These are phyloP conservation scores for Botrytis medusae DNA, from an alignment of 2,329 filamentous ascomycete species.

Conservation along the genomic window DNA sequence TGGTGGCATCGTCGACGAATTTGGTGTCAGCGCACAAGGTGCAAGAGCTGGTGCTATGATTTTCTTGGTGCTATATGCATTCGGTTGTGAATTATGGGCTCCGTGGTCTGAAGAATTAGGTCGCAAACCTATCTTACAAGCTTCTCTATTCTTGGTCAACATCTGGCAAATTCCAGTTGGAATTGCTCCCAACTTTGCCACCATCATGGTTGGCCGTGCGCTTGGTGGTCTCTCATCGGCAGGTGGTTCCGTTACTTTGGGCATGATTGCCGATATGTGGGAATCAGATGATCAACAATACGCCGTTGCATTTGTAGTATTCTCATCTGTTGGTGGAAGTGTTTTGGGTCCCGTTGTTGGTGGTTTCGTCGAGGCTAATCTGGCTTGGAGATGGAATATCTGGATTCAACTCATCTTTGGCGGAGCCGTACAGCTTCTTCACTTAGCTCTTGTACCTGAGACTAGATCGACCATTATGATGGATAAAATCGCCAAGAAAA, in stretches of 20 bases:
- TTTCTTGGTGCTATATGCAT: slow-evolving; percentile 77
- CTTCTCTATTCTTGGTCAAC: slow-evolving; percentile 73
- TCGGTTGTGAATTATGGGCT: slow-evolving; percentile 86
- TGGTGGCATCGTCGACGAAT: slow-evolving; percentile 64
- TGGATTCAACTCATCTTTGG: slow-evolving; percentile 86
- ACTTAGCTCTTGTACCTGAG: slow-evolving; percentile 71
- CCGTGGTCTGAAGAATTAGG: slow-evolving; percentile 85
- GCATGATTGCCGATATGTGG: slow-evolving; percentile 75
- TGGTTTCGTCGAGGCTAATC: slow-evolving; percentile 68
- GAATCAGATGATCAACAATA: slow-evolving; percentile 71
- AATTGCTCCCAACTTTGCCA: slow-evolving; percentile 69
- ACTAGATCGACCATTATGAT: slow-evolving; percentile 76
- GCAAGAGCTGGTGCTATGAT: slow-evolving; percentile 74
- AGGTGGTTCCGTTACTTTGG: slow-evolving; percentile 70
- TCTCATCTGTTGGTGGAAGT: slow-evolving; percentile 76
- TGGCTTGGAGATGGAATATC: slow-evolving; percentile 74
- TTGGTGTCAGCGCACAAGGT: slow-evolving; percentile 64
- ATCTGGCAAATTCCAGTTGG: slow-evolving; percentile 73
- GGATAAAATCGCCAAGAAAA: slow-evolving; percentile 74
- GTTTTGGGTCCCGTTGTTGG: slow-evolving; percentile 77
- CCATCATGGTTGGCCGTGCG: slow-evolving; percentile 68
- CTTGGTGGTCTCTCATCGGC: slow-evolving; percentile 70
- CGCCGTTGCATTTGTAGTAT: slow-evolving; percentile 73
- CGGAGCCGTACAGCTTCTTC: slow-evolving; percentile 63
- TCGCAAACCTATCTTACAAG: slow-evolving; percentile 72